These are phyloP conservation scores for Akebia trifoliata DNA, from an alignment of 164 flowering plant genomes.

Conservation along the genomic window DNA sequence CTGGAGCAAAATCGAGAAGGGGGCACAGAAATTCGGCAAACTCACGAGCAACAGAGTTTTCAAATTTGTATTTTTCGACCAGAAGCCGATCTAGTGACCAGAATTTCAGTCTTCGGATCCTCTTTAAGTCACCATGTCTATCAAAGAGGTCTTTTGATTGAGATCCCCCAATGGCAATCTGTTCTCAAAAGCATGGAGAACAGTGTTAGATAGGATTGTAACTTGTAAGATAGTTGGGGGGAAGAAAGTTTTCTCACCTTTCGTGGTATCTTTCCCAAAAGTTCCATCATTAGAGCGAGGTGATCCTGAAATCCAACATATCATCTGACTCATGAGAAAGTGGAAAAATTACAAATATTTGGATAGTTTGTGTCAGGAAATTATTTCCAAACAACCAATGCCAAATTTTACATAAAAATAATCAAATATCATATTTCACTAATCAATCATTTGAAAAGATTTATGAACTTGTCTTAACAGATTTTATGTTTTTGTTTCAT, in stretches of 20 bases:
- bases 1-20: conserved; percentile 84
- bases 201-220: conserved; percentile 2
- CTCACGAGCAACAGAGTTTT: conserved; percentile 61
- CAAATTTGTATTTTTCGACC: conserved; percentile 62
- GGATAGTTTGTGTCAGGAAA: not conserved
- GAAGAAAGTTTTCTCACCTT: conserved; percentile 48
- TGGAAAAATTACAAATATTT: no score
- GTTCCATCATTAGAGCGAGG: conserved; percentile 96
- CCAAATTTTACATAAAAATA: no score
- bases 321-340: not conserved
- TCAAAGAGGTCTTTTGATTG: conserved; percentile 82
- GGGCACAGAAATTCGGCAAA: conserved; percentile 73
- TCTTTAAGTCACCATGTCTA: conserved; percentile 85
- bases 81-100: conserved; percentile 63
- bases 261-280: conserved; percentile 89
- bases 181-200: conserved; percentile 15
- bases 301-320: conserved; percentile 62
- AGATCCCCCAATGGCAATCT: conserved; percentile 77
- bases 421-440: no score
- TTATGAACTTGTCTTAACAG: no score
- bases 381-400: not conserved
- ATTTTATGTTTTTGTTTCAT: no score
- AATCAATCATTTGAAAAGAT: no score
- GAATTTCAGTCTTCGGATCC: conserved; percentile 76
- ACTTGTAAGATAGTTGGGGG: conserved; percentile 8